Conservation (phyloP, 2,329 filamentous ascomycete species). For the Cryphonectria carpinicola region DNA sequence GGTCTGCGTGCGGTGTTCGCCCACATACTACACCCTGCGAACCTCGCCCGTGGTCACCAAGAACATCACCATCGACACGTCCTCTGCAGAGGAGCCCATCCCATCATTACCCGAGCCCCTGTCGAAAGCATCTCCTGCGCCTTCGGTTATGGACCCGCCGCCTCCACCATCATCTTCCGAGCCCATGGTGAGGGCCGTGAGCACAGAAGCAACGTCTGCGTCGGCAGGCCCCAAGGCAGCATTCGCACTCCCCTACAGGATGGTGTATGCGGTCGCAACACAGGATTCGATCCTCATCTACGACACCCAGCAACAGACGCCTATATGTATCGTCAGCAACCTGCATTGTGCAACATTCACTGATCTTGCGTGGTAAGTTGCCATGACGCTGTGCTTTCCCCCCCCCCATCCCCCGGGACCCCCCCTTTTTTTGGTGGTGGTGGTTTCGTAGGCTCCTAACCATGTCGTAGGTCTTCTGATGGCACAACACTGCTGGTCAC, state of each 20-base stretch:
- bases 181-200: constrained; percentile 54
- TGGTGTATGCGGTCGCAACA: constrained; percentile 95
- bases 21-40: constrained; percentile 82
- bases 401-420: no score
- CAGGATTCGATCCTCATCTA: constrained; percentile 95
- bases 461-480: constrained; percentile 50
- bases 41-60: constrained; percentile 71
- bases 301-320: constrained; percentile 95
- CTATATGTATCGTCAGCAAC: constrained; percentile 93
- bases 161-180: constrained; percentile 54
- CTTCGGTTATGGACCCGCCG: constrained; percentile 81
- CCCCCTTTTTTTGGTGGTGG: neutral
- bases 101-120: constrained; percentile 82
- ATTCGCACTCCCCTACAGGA: constrained; percentile 87
- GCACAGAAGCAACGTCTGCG: constrained; percentile 52
- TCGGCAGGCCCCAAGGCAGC: constrained; percentile 67
- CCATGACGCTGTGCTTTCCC: neutral
- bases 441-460: constrained; percentile 35
- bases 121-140: constrained; percentile 60
- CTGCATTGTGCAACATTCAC: constrained; percentile 97
- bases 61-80: constrained; percentile 93
- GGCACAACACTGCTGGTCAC: constrained; percentile 76
- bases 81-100: constrained; percentile 82
- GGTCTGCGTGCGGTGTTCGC: constrained; percentile 92
- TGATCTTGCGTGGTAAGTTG: constrained; percentile 84